These are phyloP conservation scores for Cotoneaster glaucophyllus DNA, from an alignment of 306 rosid species.

Conservation along the genomic window DNA sequence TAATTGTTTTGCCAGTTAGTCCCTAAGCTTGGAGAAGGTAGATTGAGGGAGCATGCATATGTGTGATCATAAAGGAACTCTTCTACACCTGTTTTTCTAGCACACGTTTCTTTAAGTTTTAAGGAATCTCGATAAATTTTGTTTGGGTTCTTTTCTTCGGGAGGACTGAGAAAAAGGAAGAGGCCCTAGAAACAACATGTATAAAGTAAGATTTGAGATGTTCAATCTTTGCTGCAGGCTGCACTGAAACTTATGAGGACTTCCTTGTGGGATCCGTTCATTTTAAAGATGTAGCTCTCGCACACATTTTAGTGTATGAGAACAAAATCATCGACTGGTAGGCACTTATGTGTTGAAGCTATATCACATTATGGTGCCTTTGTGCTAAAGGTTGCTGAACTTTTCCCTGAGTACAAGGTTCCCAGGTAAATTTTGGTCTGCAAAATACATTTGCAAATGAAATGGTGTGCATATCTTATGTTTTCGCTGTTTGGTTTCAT, in stretches of 20 bases:
- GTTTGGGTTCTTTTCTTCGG: background rate
- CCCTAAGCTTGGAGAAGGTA: background rate
- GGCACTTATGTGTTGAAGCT: slow-evolving; percentile 74
- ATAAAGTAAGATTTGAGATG: background rate
- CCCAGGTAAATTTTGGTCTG: slow-evolving; percentile 44
- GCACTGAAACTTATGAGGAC: slow-evolving; percentile 57
- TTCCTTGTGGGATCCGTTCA: slow-evolving; percentile 65
- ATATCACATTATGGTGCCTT: slow-evolving; percentile 75
- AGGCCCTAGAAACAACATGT: background rate
- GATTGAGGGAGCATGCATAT: background rate
- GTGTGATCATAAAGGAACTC: background rate
- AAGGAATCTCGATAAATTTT: too few species aligned
- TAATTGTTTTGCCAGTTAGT: background rate
- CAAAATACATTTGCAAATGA: background rate
- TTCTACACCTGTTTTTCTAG: background rate
- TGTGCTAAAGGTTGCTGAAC: slow-evolving; percentile 70
- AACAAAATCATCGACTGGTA: slow-evolving; percentile 68
- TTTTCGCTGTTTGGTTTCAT: background rate
- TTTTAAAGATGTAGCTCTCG: slow-evolving; percentile 86
- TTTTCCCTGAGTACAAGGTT: slow-evolving; percentile 66
- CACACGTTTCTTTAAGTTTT: too few species aligned
- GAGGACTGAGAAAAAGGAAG: background rate
- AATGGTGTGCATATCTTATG: background rate
- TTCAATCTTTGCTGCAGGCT: slow-evolving; percentile 42
- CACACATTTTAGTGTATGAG: slow-evolving; percentile 80